A percentile compares a stretch with the other conserved stretches of the same genome.
These are phyloP conservation scores for Fomitopsis betulina DNA, from an alignment of 1,284 basidiomycete species.

Conservation along the genomic window DNA sequence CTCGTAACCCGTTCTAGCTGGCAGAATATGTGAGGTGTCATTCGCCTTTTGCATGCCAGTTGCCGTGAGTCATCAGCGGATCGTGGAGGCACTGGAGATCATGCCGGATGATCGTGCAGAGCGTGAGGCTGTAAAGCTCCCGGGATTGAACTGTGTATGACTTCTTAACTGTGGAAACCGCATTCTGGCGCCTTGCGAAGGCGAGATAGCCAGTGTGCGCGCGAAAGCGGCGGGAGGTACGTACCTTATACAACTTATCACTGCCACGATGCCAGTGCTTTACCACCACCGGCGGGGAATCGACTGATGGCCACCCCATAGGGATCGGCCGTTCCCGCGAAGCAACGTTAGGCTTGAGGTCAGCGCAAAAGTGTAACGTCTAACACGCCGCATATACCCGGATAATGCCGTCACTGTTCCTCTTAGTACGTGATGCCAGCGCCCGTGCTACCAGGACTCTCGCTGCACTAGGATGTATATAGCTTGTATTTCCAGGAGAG, in stretches of 20 bases:
- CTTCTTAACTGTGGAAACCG: neutral
- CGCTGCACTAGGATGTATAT: neutral
- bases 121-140: neutral
- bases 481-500: neutral
- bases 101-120: neutral
- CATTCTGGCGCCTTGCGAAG: neutral
- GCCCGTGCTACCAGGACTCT: neutral
- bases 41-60: neutral
- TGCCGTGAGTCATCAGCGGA: neutral
- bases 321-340: conserved; percentile 1
- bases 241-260: neutral
- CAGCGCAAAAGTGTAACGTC: conserved; percentile 1
- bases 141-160: neutral
- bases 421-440: neutral
- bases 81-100: neutral
- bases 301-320: neutral
- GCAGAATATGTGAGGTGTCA: neutral
- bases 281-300: neutral
- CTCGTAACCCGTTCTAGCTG: neutral
- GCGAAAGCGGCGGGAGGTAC: neutral
- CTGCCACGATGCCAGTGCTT: neutral
- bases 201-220: neutral
- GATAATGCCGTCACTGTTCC: neutral
- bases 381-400: neutral
- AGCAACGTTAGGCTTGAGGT: neutral